Conservation (phyloP, 176 grass and related monocot genomes). For the Panicum miliaceum region DNA sequence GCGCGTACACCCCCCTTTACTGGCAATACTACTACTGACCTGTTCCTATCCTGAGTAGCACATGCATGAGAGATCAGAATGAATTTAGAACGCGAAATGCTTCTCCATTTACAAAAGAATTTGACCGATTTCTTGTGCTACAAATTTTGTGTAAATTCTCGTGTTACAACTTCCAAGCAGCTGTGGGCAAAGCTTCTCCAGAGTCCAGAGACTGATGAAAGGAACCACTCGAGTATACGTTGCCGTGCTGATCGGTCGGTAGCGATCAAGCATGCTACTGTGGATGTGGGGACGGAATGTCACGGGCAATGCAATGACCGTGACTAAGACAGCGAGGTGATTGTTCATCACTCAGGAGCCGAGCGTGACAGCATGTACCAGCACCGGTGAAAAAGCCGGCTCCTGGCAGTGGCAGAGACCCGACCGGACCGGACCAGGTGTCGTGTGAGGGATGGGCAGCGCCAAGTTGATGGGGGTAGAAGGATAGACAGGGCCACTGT, state of each 20-base stretch:
- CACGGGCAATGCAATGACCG: neutral
- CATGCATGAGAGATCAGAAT: too few relatives aligned
- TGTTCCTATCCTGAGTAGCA: neutral
- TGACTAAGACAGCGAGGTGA: slow-evolving; percentile 6
- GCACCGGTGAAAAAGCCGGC: neutral
- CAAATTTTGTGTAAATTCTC: too few relatives aligned
- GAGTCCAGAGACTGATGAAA: too few relatives aligned
- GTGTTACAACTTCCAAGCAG: too few relatives aligned
- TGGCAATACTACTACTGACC: too few relatives aligned
- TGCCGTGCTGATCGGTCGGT: too few relatives aligned
- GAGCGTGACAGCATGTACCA: slow-evolving; percentile 7
- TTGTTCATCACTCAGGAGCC: slow-evolving; percentile 24
- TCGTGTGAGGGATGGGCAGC: neutral
- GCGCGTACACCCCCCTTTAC: too few relatives aligned
- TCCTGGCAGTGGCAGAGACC: neutral
- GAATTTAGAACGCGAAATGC: too few relatives aligned
- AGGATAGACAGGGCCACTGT: slow-evolving; percentile 28
- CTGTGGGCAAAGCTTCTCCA: too few relatives aligned
- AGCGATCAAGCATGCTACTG: neutral
- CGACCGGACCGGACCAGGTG: slow-evolving; percentile 8
- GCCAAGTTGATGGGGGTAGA: neutral
- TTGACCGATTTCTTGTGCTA: too few relatives aligned
- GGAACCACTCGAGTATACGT: too few relatives aligned
- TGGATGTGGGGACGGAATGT: neutral
- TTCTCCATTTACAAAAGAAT: too few relatives aligned